Base-by-base conservation (phyloP, 257 asterid genomes). In the Plantago ovata region DNA sequence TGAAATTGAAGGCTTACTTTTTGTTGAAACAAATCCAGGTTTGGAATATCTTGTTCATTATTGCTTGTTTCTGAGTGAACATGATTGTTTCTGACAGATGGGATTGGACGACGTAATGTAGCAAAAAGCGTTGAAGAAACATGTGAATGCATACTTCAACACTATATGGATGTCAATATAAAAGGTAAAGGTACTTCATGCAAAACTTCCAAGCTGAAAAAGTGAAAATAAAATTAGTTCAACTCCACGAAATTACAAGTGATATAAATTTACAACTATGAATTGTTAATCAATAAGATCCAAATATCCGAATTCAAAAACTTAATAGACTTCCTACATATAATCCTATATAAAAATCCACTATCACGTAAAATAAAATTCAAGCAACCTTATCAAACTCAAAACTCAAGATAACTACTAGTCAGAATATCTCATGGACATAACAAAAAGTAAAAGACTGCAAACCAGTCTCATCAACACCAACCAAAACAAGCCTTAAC, bases 101-200 rank as follows among this genome's bases (percentile, higher is more conserved):
- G 33, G 60, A 87, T 77, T 54, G 96, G 69, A 48, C 94, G 92
- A 28, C 98, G 96, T 72, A 90, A 90, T 6, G 95, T 75, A 14
- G 89, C 80, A 72, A 90, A n/a, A 36, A 89, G 88, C 65, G 81
- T 64, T 14, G 77, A 20, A 55, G 83, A 82, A 57, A 84, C 85
- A 56, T 75, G 82, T 18, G 95, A 69, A 56, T 93, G 96, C 98
- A 90, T 86, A 67, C 47, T 74, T 70, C 53, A 33, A 68, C 51
- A 61, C 24, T 66, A 9, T 39, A 41, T 15, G 49, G 47, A 75
- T 63, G 60, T n/a, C n/a, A n/a, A n/a, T 63, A 59, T n/a, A n/a
- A n/a, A 74, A 53, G 61, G 69, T 53, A 68, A 28, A 8, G 36
- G n/a, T 49, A 58, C 48, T 38, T 53, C 32, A 11, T 44, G 56